Conservation (phyloP, 2,329 filamentous ascomycete species). For the Chaetomium sp. region DNA sequence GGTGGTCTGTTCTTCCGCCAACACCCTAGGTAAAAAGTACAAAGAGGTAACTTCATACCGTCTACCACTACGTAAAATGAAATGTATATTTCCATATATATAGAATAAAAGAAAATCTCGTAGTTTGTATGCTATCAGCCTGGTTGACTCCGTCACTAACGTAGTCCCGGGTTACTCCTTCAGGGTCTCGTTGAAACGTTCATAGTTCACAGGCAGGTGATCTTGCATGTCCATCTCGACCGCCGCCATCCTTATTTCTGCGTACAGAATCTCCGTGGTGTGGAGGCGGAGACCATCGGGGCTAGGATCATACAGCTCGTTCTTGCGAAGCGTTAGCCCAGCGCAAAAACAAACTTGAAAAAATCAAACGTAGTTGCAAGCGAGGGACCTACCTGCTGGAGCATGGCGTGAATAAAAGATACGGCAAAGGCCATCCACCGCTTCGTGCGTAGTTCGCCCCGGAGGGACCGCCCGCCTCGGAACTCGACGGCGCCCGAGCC, state of each 20-base stretch:
- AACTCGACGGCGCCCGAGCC: not conserved
- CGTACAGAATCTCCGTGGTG: not conserved
- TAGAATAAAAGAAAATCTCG: not conserved
- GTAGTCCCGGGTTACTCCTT: not conserved
- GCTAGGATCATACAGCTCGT: not conserved
- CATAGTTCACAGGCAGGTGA: not conserved
- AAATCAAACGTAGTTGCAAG: not conserved
- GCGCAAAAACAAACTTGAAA: not conserved
- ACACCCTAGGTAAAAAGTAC: no score
- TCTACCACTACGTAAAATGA: not conserved
- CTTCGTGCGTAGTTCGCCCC: not conserved
- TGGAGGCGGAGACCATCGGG: not conserved
- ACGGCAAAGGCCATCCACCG: not conserved
- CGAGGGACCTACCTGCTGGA: not conserved
- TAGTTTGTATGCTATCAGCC: not conserved
- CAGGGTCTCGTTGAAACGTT: not conserved
- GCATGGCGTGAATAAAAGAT: not conserved
- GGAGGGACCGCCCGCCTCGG: not conserved
- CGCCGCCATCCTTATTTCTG: not conserved
- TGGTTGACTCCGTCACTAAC: not conserved
- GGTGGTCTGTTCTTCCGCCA: no score
- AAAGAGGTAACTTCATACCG: no score
- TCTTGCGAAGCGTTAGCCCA: not conserved
- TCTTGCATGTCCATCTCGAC: not conserved
- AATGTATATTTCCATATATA: not conserved